Percentiles rank a stretch among this genome's conserved stretches.
Evolutionary conservation across 495 filamentous ascomycete genomes (phyloP).

Genomic region (Immersiella caudata): DNA sequence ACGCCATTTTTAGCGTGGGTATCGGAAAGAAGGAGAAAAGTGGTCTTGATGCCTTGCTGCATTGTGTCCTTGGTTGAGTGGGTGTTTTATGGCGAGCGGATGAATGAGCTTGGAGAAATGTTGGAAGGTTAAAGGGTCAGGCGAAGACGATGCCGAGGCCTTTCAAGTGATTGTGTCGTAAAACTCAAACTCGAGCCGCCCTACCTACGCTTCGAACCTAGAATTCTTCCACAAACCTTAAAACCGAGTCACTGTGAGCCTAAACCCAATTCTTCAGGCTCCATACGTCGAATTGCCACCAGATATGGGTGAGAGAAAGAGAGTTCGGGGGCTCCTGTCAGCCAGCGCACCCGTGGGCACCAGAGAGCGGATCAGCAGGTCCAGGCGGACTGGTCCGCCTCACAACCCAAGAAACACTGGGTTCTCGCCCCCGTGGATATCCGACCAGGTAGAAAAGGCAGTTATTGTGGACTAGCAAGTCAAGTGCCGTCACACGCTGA

Average conservation of each 20-base stretch:
- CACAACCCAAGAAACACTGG: background rate
- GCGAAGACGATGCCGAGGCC: constrained; percentile 10
- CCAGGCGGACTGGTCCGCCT: constrained; percentile 2
- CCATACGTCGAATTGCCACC: constrained; percentile 4
- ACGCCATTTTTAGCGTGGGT: constrained; percentile 50
- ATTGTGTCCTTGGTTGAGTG: constrained; percentile 13
- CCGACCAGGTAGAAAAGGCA: too few species aligned
- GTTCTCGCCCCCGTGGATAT: background rate
- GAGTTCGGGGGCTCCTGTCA: background rate
- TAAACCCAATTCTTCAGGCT: constrained; percentile 1
- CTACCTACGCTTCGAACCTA: background rate
- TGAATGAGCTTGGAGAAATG: constrained; percentile 9
- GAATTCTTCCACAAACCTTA: background rate
- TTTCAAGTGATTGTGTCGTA: constrained; percentile 3
- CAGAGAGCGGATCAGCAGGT: constrained; percentile 4
- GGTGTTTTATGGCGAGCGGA: constrained; percentile 10
- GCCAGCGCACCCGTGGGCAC: background rate
- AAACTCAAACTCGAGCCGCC: background rate
- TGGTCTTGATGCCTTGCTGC: constrained; percentile 30
- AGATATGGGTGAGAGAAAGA: constrained; percentile 7
- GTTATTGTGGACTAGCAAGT: too few species aligned
- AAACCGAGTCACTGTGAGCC: background rate
- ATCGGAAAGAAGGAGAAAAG: constrained; percentile 65
- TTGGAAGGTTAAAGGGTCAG: constrained; percentile 7
- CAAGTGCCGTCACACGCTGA: too few species aligned